Percentiles rank a stretch among this genome's conserved stretches.
phyloP scores from a whole-genome alignment of 1,284 basidiomycete genomes.

The Tilletia caries region DNA sequence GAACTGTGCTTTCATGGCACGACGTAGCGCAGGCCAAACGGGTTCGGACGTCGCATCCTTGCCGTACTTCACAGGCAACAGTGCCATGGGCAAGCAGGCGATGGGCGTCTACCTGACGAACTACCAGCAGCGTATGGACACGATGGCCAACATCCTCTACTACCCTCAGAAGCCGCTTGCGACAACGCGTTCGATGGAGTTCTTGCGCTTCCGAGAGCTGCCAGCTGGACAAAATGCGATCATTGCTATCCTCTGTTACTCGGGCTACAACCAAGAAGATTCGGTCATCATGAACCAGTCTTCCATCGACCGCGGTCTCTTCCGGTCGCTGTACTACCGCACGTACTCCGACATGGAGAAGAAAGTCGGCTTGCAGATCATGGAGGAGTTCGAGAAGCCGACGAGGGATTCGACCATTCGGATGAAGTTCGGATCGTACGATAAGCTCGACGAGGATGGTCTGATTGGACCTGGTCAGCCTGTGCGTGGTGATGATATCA shows the following conservation, averaged over 20 bases:
- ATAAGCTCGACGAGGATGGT: conserved; percentile 95
- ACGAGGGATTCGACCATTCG: conserved; percentile 86
- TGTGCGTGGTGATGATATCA: conserved; percentile 94
- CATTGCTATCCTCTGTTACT: conserved; percentile 97
- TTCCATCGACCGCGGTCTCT: conserved; percentile 93
- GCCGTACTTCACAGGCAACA: conserved; percentile 8
- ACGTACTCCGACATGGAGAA: conserved; percentile 97
- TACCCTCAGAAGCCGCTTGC: conserved; percentile 99
- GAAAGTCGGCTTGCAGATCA: conserved; percentile 77
- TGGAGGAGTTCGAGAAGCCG: conserved; percentile 95
- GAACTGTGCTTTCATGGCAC: conserved; percentile 19
- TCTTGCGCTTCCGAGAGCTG: conserved; percentile 92
- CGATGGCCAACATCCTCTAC: conserved; percentile 78
- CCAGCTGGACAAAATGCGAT: conserved; percentile 98
- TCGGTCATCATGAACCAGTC: conserved; percentile 99
- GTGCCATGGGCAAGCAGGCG: conserved; percentile 98
- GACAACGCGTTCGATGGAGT: conserved; percentile 97
- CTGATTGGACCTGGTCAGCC: conserved; percentile 91
- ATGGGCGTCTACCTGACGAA: conserved; percentile 99
- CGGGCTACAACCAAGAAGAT: conserved; percentile 99
- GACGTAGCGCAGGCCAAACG: conserved; percentile 8
- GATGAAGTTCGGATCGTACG: conserved; percentile 97
- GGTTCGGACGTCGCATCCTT: conserved; percentile 62
- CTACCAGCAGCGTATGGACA: conserved; percentile 74
- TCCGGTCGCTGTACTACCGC: conserved; percentile 97